Conservation (phyloP, 2,329 filamentous ascomycete species). For the Colletotrichum phormii region DNA sequence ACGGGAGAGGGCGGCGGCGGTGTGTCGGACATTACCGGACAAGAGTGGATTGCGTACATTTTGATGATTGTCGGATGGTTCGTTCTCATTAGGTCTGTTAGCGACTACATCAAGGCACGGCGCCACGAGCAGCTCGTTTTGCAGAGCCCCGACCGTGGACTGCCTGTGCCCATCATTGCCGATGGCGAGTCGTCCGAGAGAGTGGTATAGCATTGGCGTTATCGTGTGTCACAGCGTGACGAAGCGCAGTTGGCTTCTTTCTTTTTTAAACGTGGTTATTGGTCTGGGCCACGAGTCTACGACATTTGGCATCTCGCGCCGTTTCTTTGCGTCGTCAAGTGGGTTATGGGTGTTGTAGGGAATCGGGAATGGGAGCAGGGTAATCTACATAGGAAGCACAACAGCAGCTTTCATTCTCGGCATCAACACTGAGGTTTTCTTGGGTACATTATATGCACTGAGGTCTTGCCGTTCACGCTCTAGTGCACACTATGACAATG, state of each 20-base stretch:
- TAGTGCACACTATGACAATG: background rate
- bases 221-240: background rate
- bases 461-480: background rate
- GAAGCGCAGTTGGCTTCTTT: background rate
- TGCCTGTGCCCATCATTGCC: slow-evolving; percentile 87
- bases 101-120: slow-evolving; percentile 88
- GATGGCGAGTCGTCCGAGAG: slow-evolving; percentile 84
- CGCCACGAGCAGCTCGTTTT: slow-evolving; percentile 93
- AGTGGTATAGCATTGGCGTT: slow-evolving; percentile 67
- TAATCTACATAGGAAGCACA: slow-evolving; percentile 27
- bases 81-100: slow-evolving; percentile 92
- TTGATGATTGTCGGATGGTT: slow-evolving; percentile 99
- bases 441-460: background rate
- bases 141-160: slow-evolving; percentile 89
- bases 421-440: slow-evolving; percentile 22
- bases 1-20: slow-evolving; percentile 57
- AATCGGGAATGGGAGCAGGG: slow-evolving; percentile 28
- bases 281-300: slow-evolving; percentile 5
- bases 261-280: background rate
- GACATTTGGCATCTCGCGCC: slow-evolving; percentile 2
- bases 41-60: slow-evolving; percentile 90
- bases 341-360: background rate
- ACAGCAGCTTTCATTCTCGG: slow-evolving; percentile 1
- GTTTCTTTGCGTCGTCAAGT: slow-evolving; percentile 17
- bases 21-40: slow-evolving; percentile 72